Percentiles rank a stretch among this genome's conserved stretches.
Conservation (phyloP, 2,329 filamentous ascomycete species). For the Chalaropsis thielavioides region DNA sequence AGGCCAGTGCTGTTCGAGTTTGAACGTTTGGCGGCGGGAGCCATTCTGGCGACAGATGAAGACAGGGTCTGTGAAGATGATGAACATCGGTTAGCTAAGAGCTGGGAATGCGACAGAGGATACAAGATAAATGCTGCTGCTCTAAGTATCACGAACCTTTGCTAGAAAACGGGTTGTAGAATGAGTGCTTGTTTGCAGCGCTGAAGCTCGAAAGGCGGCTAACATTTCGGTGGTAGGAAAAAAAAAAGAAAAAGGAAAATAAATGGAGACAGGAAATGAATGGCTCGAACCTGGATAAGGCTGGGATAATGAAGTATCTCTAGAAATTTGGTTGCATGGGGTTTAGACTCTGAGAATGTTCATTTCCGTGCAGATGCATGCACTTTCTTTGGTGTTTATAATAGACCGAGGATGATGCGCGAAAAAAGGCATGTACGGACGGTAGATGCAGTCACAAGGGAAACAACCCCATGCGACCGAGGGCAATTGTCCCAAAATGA, state of each 20-base stretch:
- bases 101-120: background rate
- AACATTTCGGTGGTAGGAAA: constrained; percentile 12
- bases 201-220: constrained; percentile 9
- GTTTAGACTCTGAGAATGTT: background rate
- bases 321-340: background rate
- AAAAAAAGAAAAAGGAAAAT: constrained; percentile 7
- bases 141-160: background rate
- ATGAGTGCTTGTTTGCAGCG: constrained; percentile 6
- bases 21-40: constrained; percentile 19
- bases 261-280: constrained; percentile 7
- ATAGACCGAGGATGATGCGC: constrained; percentile 1
- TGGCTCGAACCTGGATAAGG: background rate
- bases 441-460: background rate
- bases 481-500: background rate
- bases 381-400: background rate
- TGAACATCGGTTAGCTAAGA: background rate
- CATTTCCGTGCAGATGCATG: background rate
- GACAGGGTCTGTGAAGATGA: constrained; percentile 1
- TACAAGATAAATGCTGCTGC: background rate
- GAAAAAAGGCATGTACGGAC: background rate
- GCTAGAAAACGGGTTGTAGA: background rate
- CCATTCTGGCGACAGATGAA: constrained; percentile 11
- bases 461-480: constrained; percentile 5
- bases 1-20: constrained; percentile 7
- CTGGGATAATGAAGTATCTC: background rate